phyloP scores from a whole-genome alignment of 768 basidiomycete species.

The Collybia sp. region DNA sequence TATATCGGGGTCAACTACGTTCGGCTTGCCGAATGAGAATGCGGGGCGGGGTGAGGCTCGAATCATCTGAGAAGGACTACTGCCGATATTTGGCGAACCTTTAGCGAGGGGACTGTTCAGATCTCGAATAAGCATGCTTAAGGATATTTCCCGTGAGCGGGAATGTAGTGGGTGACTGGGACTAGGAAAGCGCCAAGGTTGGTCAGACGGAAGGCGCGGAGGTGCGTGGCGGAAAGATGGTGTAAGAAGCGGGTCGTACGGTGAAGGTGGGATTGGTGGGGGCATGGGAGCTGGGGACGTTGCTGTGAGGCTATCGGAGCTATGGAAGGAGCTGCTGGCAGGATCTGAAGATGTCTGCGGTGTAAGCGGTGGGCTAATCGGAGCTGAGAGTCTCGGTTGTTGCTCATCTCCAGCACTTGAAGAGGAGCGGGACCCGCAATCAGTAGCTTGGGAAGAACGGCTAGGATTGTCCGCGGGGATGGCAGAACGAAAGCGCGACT shows the following conservation, averaged over 20 bases:
- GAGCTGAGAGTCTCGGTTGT: constrained; percentile 7
- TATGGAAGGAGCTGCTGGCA: constrained; percentile 13
- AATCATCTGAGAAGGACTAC: constrained; percentile 24
- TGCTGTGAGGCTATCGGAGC: constrained; percentile 9
- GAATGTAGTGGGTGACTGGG: constrained; percentile 76
- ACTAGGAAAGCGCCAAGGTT: constrained; percentile 80
- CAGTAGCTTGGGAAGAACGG: constrained; percentile 18
- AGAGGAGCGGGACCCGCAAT: constrained; percentile 14
- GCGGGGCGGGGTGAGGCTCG: constrained; percentile 29
- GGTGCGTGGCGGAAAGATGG: constrained; percentile 79
- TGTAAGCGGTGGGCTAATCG: constrained; percentile 31
- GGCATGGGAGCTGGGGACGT: constrained; percentile 25
- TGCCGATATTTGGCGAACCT: constrained; percentile 16
- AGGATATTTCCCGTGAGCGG: constrained; percentile 54
- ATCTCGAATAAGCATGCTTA: constrained; percentile 58
- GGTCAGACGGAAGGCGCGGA: constrained; percentile 68
- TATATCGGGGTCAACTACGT: constrained; percentile 19
- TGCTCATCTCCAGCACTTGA: constrained; percentile 14
- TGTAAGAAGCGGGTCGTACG: constrained; percentile 70
- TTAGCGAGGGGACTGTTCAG: constrained; percentile 43
- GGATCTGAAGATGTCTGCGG: constrained; percentile 29
- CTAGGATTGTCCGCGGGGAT: constrained; percentile 17
- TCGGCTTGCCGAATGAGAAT: constrained; percentile 13
- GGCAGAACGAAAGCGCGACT: constrained; percentile 40
- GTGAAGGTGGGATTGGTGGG: constrained; percentile 54